These are phyloP conservation scores for Dioscorea alata DNA, from an alignment of 106 monocot species.

Conservation along the genomic window DNA sequence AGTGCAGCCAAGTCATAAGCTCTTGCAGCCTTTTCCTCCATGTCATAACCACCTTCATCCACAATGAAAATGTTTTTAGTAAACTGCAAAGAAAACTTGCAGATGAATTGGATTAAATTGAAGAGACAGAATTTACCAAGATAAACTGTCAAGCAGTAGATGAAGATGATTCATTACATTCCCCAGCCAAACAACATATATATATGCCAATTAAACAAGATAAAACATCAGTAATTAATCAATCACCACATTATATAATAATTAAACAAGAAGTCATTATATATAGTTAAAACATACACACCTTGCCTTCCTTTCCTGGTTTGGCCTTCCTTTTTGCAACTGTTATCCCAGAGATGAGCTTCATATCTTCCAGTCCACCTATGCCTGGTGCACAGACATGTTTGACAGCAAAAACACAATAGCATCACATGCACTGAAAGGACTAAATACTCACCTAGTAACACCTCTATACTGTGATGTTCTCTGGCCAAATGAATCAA, in stretches of 20 bases:
- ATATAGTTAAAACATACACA: constrained; percentile 18
- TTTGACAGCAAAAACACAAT: neutral
- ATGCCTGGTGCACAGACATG: constrained; percentile 46
- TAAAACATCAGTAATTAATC: neutral
- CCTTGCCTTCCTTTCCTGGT: constrained; percentile 99
- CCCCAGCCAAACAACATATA: constrained; percentile 16
- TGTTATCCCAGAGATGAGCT: constrained; percentile 99
- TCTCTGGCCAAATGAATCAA: constrained; percentile 97
- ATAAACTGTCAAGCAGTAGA: constrained; percentile 55
- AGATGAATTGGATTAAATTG: neutral
- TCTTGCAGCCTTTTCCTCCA: constrained; percentile 98
- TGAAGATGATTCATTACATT: constrained; percentile 5
- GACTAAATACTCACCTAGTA: constrained; percentile 37
- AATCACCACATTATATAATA: neutral
- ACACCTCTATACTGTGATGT: constrained; percentile 98
- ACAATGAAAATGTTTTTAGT: neutral
- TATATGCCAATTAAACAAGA: neutral
- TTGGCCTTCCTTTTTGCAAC: constrained; percentile 99
- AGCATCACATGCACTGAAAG: neutral
- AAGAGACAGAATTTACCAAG: constrained; percentile 46
- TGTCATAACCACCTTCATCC: constrained; percentile 82
- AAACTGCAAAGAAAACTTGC: neutral
- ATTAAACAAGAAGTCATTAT: neutral
- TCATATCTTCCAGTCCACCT: constrained; percentile 99
- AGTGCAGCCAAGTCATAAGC: constrained; percentile 97